Percentiles rank a stretch among this genome's conserved stretches.
These are phyloP conservation scores for Styphnolobium japonicum DNA, from an alignment of 306 rosid species.

Conservation along the genomic window DNA sequence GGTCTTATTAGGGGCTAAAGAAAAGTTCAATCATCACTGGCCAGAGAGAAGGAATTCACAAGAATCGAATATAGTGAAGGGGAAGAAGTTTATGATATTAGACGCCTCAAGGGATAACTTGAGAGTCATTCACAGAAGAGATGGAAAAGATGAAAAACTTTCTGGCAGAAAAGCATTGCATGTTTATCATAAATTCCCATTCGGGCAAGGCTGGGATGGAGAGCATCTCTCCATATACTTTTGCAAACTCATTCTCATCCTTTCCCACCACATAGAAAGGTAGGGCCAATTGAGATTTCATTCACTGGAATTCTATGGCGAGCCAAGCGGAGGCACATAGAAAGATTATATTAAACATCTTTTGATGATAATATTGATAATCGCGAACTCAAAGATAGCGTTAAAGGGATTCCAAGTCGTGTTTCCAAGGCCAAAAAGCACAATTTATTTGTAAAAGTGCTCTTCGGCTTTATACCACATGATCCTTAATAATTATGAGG, in stretches of 20 bases:
- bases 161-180: not conserved
- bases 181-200: slow-evolving; percentile 20
- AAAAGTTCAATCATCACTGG: not conserved
- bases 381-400: not conserved
- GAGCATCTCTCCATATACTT: too few species aligned
- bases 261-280: not conserved
- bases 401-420: slow-evolving; percentile 13
- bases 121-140: slow-evolving; percentile 1
- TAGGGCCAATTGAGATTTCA: not conserved
- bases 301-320: not conserved
- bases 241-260: too few species aligned
- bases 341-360: too few species aligned
- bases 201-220: not conserved
- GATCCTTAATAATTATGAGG: not conserved
- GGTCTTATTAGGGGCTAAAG: not conserved
- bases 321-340: slow-evolving; percentile 19
- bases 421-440: not conserved
- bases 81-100: not conserved
- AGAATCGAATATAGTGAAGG: slow-evolving; percentile 1
- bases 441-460: not conserved
- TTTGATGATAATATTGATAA: slow-evolving; percentile 16
- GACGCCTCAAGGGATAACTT: slow-evolving; percentile 10
- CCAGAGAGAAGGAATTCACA: slow-evolving; percentile 2
- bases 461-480: not conserved
- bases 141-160: slow-evolving; percentile 12